phyloP scores from a whole-genome alignment of 2,329 filamentous ascomycete genomes.

The Nannizziopsis barbatae region DNA sequence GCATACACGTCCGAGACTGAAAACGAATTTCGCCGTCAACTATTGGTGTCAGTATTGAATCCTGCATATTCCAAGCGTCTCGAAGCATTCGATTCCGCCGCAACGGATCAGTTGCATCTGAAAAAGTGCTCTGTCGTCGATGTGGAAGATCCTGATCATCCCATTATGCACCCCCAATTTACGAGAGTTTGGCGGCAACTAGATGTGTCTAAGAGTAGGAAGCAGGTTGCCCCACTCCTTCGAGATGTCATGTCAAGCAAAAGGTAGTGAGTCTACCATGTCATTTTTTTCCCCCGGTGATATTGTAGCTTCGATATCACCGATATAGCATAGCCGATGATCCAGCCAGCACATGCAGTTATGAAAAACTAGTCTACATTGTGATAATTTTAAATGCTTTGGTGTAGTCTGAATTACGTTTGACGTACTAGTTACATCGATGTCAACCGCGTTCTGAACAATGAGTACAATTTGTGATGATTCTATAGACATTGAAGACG shows the following conservation, averaged over 20 bases:
- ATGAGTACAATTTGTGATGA: no score
- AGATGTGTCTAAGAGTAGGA: constrained; percentile 49
- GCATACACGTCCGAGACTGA: constrained; percentile 38
- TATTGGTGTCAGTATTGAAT: constrained; percentile 41
- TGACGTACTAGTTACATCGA: no score
- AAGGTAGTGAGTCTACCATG: no score
- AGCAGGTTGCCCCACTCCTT: constrained; percentile 51
- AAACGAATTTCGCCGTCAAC: constrained; percentile 40
- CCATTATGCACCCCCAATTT: constrained; percentile 20
- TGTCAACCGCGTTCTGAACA: no score
- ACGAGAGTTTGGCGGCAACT: constrained; percentile 46
- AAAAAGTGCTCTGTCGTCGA: constrained; percentile 21
- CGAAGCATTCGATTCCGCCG: constrained; percentile 34
- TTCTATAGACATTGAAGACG: no score
- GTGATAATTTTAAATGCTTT: no score
- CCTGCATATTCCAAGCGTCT: constrained; percentile 32
- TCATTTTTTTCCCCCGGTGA: no score
- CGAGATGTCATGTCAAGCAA: constrained; percentile 31
- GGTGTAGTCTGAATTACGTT: no score
- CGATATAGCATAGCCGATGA: no score
- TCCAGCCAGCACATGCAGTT: no score
- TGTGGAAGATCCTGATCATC: constrained; percentile 15
- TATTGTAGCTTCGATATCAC: no score
- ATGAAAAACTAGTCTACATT: no score
- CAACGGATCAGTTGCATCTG: constrained; percentile 36